Evolutionary conservation across 257 asterid species (phyloP).

Genomic region (Parsonsia alboflavescens): DNA sequence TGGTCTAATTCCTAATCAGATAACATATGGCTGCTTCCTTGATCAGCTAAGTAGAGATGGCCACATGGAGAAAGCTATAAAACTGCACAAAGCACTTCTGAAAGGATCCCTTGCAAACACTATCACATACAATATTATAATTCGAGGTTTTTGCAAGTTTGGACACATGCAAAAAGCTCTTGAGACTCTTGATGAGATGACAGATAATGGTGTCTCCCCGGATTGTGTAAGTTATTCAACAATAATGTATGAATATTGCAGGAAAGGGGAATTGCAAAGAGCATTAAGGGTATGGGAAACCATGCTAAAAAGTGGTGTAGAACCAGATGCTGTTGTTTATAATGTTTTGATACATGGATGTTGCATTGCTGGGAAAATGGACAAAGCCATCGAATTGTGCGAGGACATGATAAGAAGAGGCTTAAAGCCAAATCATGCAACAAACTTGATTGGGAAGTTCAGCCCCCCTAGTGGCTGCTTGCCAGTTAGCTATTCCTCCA

Average conservation of each 20-base stretch:
- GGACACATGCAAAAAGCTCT: conserved; percentile 55
- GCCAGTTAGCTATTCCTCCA: background rate
- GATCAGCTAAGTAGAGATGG: conserved; percentile 64
- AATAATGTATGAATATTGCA: conserved; percentile 49
- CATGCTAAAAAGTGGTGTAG: conserved; percentile 50
- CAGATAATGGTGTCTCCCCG: conserved; percentile 43
- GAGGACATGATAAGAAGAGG: conserved; percentile 62
- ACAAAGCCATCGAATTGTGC: conserved; percentile 56
- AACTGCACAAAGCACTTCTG: conserved; percentile 55
- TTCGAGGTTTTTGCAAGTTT: conserved; percentile 69
- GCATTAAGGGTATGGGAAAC: conserved; percentile 67
- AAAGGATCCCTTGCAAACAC: conserved; percentile 52
- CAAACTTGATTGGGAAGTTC: conserved; percentile 19
- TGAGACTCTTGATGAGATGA: conserved; percentile 50
- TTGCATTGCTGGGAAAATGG: conserved; percentile 53
- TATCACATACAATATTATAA: conserved; percentile 62
- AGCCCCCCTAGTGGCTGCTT: background rate
- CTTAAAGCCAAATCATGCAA: conserved; percentile 48
- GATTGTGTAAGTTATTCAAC: conserved; percentile 82
- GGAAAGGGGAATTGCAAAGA: conserved; percentile 55
- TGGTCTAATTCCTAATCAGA: conserved; percentile 62
- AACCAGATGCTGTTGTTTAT: conserved; percentile 79
- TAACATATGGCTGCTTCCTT: conserved; percentile 78
- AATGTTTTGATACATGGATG: conserved; percentile 63
- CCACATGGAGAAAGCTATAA: conserved; percentile 57